A percentile compares a stretch with the other conserved stretches of the same genome.
Conservation (phyloP, 257 asterid genomes). For the Oldenlandia corymbosa region DNA sequence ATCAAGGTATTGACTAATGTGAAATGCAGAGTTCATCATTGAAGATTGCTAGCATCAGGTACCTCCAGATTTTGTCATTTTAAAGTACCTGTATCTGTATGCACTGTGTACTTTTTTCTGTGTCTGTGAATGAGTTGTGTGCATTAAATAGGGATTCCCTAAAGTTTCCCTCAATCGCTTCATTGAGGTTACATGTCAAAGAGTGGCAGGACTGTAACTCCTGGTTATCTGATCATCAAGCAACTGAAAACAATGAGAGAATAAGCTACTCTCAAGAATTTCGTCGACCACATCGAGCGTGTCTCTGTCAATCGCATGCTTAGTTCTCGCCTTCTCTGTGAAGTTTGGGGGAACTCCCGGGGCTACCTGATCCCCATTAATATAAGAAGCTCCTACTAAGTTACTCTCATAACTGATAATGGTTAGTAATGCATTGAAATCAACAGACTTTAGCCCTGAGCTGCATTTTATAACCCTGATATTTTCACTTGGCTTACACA, state of each 20-base stretch:
- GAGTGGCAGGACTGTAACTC: constrained; percentile 66
- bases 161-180: constrained; percentile 47
- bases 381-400: neutral
- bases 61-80: no score
- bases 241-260: constrained; percentile 9
- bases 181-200: constrained; percentile 37
- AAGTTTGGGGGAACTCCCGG: constrained; percentile 63
- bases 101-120: no score
- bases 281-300: constrained; percentile 14
- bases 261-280: constrained; percentile 39
- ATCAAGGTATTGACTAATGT: no score
- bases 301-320: neutral
- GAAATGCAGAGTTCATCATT: no score
- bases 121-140: no score
- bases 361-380: constrained; percentile 20
- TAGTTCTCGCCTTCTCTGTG: constrained; percentile 22
- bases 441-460: neutral
- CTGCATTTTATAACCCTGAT: neutral
- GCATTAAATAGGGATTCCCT: constrained; percentile 34
- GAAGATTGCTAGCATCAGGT: no score
- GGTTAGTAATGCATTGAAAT: no score
- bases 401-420: no score
- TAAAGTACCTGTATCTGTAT: no score
- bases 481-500: neutral
- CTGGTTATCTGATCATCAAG: constrained; percentile 1